These are phyloP conservation scores for Saccharomycopsis olivae DNA, from an alignment of 805 yeast species.

Conservation along the genomic window DNA sequence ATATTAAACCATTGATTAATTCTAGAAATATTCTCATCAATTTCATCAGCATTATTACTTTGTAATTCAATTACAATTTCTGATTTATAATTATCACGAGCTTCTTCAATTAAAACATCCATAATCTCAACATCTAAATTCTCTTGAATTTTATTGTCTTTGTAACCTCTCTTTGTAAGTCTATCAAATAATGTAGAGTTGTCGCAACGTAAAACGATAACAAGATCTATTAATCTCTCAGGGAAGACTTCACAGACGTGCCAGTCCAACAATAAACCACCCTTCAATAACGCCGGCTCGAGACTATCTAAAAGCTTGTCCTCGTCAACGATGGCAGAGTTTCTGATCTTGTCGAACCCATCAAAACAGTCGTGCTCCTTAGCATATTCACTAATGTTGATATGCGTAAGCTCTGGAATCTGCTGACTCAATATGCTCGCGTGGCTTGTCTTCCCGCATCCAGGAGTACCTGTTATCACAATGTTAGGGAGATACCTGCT, in stretches of 20 bases:
- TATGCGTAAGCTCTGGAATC: slow-evolving; percentile 32
- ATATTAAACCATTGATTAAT: slow-evolving; percentile 61
- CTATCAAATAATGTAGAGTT: slow-evolving; percentile 67
- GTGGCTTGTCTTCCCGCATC: slow-evolving; percentile 57
- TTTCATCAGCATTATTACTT: slow-evolving; percentile 63
- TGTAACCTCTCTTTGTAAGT: slow-evolving; percentile 64
- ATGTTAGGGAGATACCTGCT: slow-evolving; percentile 50
- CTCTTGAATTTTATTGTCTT: slow-evolving; percentile 74
- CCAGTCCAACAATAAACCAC: slow-evolving; percentile 94
- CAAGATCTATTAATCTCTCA: slow-evolving; percentile 83
- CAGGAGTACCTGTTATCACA: slow-evolving; percentile 92
- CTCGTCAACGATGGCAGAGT: slow-evolving; percentile 85
- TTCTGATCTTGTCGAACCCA: slow-evolving; percentile 78
- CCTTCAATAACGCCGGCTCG: slow-evolving; percentile 67
- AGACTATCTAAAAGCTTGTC: slow-evolving; percentile 75
- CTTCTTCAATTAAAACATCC: slow-evolving; percentile 85
- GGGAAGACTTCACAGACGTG: slow-evolving; percentile 96
- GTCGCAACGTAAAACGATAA: slow-evolving; percentile 76
- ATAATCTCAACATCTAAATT: slow-evolving; percentile 94
- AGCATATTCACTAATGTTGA: slow-evolving; percentile 74
- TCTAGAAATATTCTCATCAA: slow-evolving; percentile 76
- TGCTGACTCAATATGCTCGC: slow-evolving; percentile 46
- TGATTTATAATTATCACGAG: slow-evolving; percentile 67
- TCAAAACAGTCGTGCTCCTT: slow-evolving; percentile 66
- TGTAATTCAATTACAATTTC: slow-evolving; percentile 73